Base-by-base conservation (phyloP, 768 basidiomycete genomes). In the Lactifluus pinguis region DNA sequence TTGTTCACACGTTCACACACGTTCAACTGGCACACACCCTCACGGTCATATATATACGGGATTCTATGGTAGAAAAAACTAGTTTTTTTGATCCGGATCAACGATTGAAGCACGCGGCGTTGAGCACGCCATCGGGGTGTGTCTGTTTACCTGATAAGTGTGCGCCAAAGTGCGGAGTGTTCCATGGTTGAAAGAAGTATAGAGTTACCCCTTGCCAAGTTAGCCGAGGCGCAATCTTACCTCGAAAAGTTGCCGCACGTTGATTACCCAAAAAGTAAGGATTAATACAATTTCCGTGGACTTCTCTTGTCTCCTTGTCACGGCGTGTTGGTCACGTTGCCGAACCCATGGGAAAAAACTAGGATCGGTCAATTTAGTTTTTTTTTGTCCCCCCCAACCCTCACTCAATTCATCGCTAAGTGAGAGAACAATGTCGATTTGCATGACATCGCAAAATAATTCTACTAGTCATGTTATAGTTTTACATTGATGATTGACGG, bases 401-500 rank as follows among this genome's bases (percentile, higher is more conserved):
- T 6, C 19, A 14, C 6, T 11, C 34, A 19, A 11, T 15, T 3
- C 13, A 25, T 4, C 9, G 17, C 5, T 52, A 49, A 1, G 42
- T 19, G 32, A 30, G 4, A 25, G 42, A 50, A 60, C 49, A 44
- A 55, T 60, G 59, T 60, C 53, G 32, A 19, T 25, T 56, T 52
- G 59, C 44, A 52, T 51, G 49, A 8, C 15, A 34, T 55, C 32
- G 19, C 2, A 19, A 50, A 62, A 62, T 62, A 62, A 49, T 62
- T 62, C 61, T 62, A 62, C 32, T 53, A 58, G 52, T 21, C 19
- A 25, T 62, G 56, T 25, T 62, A 57, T 52, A 6, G 32, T 21
- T 19, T 48, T 49, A 44, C 58, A 59, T 58, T 59, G 58, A 62
- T 57, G 61, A 32, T 57, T 49, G 55, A 48, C 39, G 29, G 32